Evolutionary conservation across 129 eudicot genomes (phyloP).

Genomic region (Dittrichia graveolens): DNA sequence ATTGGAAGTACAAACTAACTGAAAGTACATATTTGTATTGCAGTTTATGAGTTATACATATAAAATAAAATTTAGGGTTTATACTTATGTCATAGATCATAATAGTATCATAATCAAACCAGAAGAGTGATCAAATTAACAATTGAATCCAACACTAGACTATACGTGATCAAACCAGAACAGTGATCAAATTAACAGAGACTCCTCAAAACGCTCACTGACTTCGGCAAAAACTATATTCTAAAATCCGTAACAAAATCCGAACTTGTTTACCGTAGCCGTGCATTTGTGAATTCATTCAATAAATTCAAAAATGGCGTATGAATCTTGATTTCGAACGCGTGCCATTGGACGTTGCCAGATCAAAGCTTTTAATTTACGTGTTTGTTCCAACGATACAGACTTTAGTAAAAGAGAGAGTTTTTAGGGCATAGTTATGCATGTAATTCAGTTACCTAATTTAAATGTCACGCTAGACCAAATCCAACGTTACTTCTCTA

Average conservation of each 20-base stretch:
- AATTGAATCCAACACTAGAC: neutral
- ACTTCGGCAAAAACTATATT: too few relatives aligned
- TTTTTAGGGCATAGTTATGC: too few relatives aligned
- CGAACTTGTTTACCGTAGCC: conserved; percentile 4
- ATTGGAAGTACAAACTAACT: conserved; percentile 17
- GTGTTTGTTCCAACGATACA: too few relatives aligned
- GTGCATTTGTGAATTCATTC: neutral
- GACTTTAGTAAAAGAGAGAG: too few relatives aligned
- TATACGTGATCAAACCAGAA: too few relatives aligned
- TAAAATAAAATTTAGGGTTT: conserved; percentile 9
- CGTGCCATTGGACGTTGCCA: neutral
- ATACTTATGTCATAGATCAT: neutral
- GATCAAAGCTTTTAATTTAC: too few relatives aligned
- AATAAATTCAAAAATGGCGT: neutral
- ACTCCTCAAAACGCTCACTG: neutral
- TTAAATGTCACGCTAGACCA: too few relatives aligned
- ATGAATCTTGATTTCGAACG: conserved; percentile 4
- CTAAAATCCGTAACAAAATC: too few relatives aligned
- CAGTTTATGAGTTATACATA: neutral
- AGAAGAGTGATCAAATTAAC: neutral
- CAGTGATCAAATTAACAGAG: neutral
- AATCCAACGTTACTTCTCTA: too few relatives aligned
- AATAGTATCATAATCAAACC: neutral
- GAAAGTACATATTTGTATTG: conserved; percentile 24
- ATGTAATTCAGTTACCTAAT: too few relatives aligned